Evolutionary conservation across 2,329 filamentous ascomycete genomes (phyloP).

Genomic region (Didymella exigua): DNA sequence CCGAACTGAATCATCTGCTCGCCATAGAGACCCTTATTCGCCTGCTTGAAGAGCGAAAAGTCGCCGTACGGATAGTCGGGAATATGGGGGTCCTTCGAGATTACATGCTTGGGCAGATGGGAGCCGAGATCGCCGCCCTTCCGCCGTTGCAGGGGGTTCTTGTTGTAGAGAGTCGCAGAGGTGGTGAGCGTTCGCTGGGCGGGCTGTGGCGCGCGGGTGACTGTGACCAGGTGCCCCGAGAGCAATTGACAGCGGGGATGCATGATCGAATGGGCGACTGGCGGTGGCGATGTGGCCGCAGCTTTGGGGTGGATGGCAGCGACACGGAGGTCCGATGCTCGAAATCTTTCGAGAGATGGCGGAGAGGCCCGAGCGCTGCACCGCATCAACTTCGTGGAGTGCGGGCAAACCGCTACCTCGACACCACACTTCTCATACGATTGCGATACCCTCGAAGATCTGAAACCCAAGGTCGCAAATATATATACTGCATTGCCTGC

Average conservation of each 20-base stretch:
- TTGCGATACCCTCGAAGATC: too few species aligned
- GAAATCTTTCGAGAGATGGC: conserved; percentile 23
- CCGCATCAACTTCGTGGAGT: background rate
- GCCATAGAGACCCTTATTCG: conserved; percentile 76
- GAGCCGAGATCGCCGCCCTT: conserved; percentile 45
- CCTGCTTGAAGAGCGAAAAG: conserved; percentile 76
- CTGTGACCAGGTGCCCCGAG: conserved; percentile 25
- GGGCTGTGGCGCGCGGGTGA: conserved; percentile 20
- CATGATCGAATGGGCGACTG: conserved; percentile 28
- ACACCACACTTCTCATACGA: background rate
- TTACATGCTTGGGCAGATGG: conserved; percentile 44
- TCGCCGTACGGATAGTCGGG: conserved; percentile 73
- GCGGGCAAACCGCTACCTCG: background rate
- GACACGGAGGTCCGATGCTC: conserved; percentile 31
- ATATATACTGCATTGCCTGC: background rate
- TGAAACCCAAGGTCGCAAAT: background rate
- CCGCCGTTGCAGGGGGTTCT: conserved; percentile 36
- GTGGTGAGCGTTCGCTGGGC: conserved; percentile 38
- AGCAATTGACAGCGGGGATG: conserved; percentile 40
- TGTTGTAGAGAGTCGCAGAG: conserved; percentile 25
- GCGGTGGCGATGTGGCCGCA: conserved; percentile 23
- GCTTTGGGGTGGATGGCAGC: conserved; percentile 20
- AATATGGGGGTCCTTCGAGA: conserved; percentile 37
- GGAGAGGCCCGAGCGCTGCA: conserved; percentile 1
- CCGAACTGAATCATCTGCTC: conserved; percentile 74